Evolutionary conservation across 768 basidiomycete species (phyloP).

Genomic region (Mycena epipterygia): DNA sequence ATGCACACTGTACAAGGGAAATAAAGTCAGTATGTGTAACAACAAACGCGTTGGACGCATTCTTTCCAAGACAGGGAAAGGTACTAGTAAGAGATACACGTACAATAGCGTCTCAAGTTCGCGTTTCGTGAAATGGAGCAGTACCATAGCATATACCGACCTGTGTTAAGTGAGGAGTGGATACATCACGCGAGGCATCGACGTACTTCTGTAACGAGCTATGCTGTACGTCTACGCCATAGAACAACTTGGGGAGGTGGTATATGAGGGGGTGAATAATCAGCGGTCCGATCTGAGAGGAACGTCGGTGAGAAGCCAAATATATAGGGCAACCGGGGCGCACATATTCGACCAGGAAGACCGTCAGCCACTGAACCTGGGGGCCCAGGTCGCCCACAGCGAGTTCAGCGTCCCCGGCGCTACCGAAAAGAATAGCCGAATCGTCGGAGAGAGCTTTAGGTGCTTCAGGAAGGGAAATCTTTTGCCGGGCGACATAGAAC

Average conservation of each 20-base stretch:
- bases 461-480: conserved; percentile 74
- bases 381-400: conserved; percentile 91
- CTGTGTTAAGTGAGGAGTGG: conserved; percentile 46
- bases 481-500: conserved; percentile 83
- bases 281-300: conserved; percentile 82
- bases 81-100: background rate
- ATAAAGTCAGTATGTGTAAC: background rate
- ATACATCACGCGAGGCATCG: background rate
- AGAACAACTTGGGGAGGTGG: conserved; percentile 76
- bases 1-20: conserved; percentile 75
- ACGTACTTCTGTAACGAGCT: conserved; percentile 81
- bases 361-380: conserved; percentile 90
- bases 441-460: conserved; percentile 76
- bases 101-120: conserved; percentile 94
- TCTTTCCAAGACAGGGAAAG: no score
- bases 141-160: conserved; percentile 79
- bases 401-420: conserved; percentile 74
- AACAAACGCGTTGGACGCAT: background rate
- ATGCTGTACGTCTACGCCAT: conserved; percentile 78
- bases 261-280: conserved; percentile 91
- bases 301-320: conserved; percentile 15
- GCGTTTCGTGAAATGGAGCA: conserved; percentile 92
- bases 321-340: conserved; percentile 44
- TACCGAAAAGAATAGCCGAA: conserved; percentile 65
- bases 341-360: conserved; percentile 97